A percentile compares a stretch with the other conserved stretches of the same genome.
Evolutionary conservation across 768 basidiomycete species (phyloP).

Genomic region (Suillus weaverae): DNA sequence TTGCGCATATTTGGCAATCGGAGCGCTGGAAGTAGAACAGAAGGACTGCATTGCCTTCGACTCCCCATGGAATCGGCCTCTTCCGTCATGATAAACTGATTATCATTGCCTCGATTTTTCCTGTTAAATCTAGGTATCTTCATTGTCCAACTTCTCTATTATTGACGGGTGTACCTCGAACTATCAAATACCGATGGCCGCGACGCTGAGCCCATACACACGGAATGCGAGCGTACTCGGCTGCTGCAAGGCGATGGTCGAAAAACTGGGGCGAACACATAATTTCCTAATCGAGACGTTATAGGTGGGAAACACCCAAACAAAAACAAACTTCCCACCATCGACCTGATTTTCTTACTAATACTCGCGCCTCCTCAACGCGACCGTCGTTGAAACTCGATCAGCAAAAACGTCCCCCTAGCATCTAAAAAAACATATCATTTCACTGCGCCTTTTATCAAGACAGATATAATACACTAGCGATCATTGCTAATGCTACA

Average conservation of each 20-base stretch:
- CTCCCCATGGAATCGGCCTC: background rate
- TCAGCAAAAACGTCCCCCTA: constrained; percentile 23
- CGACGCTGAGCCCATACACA: background rate
- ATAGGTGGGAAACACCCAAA: constrained; percentile 16
- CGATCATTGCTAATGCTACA: constrained; percentile 7
- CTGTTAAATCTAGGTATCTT: background rate
- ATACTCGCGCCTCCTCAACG: constrained; percentile 37
- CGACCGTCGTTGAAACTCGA: constrained; percentile 21
- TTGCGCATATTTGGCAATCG: background rate
- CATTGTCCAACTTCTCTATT: background rate
- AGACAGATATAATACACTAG: background rate
- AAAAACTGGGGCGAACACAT: background rate
- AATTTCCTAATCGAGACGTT: background rate
- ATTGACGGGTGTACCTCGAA: background rate
- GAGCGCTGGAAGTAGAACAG: background rate
- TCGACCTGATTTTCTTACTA: constrained; percentile 34
- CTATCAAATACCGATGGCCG: background rate
- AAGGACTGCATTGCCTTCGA: background rate
- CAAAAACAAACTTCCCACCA: constrained; percentile 21
- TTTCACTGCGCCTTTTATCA: background rate
- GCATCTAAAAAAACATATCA: constrained; percentile 2
- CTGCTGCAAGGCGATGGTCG: background rate
- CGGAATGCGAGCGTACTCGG: constrained; percentile 4
- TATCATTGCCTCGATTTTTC: background rate
- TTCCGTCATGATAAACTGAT: background rate